Conservation (phyloP, 1,139 yeast species). For the Wickerhamomyces sp. region DNA sequence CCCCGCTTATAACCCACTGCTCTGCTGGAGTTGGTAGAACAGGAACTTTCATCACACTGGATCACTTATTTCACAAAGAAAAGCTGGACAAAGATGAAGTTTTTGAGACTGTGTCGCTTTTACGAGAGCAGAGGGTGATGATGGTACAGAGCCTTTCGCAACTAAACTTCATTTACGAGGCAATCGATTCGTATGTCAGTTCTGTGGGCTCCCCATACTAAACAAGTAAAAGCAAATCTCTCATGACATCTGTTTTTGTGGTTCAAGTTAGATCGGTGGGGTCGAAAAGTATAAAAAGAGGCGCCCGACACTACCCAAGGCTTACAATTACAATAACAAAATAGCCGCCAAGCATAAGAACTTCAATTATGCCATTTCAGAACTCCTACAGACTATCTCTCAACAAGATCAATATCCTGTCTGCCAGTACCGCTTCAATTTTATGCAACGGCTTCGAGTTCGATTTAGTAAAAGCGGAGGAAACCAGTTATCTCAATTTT, state of each 20-base stretch:
- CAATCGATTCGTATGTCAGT: constrained; percentile 10
- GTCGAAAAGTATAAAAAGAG: too few relatives aligned
- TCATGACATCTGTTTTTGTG: too few relatives aligned
- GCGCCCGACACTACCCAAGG: too few relatives aligned
- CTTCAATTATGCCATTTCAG: constrained; percentile 19
- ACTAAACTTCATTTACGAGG: constrained; percentile 42
- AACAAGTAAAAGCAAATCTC: too few relatives aligned
- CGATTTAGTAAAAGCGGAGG: constrained; percentile 14
- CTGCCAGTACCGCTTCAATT: constrained; percentile 1
- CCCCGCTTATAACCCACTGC: constrained; percentile 53
- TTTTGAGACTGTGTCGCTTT: constrained; percentile 33
- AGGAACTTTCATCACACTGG: constrained; percentile 67
- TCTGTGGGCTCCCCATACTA: too few relatives aligned
- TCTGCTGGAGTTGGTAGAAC: constrained; percentile 82
- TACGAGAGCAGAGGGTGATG: constrained; percentile 53
- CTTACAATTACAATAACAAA: too few relatives aligned
- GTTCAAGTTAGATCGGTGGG: too few relatives aligned
- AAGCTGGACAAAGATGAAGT: constrained; percentile 18
- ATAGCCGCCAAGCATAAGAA: too few relatives aligned
- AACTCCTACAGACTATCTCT: constrained; percentile 15
- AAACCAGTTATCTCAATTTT: constrained; percentile 18
- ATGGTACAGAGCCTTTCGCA: constrained; percentile 67
- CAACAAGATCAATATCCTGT: constrained; percentile 14
- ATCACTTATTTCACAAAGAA: constrained; percentile 40
- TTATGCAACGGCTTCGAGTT: constrained; percentile 7